Conservation (phyloP, 1,139 yeast species). For the Taphrina confusa region DNA sequence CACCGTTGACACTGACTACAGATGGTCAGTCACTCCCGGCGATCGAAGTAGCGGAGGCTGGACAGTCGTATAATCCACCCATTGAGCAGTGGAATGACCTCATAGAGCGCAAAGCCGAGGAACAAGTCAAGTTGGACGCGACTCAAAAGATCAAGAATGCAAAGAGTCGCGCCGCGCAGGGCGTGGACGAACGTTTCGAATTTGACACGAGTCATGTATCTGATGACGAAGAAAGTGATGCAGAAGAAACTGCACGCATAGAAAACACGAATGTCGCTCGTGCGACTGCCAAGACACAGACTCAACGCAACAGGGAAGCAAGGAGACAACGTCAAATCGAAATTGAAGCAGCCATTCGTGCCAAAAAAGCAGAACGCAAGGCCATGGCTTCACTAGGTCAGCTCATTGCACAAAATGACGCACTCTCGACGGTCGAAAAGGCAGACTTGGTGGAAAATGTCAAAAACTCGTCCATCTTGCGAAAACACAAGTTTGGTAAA, state of each 20-base stretch:
- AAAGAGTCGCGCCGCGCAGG: conserved; percentile 52
- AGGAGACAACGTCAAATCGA: conserved; percentile 25
- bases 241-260: conserved; percentile 45
- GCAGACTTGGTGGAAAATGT: conserved; percentile 4
- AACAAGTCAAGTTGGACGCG: conserved; percentile 64
- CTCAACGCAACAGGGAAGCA: conserved; percentile 65
- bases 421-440: conserved; percentile 16
- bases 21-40: conserved; percentile 44
- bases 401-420: neutral
- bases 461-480: conserved; percentile 17
- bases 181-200: conserved; percentile 49
- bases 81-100: conserved; percentile 78
- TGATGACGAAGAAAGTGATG: conserved; percentile 52
- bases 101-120: conserved; percentile 68
- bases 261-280: conserved; percentile 42
- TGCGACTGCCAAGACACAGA: conserved; percentile 57
- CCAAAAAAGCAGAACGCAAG: conserved; percentile 25
- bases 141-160: conserved; percentile 50
- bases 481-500: conserved; percentile 52
- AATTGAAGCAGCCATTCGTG: conserved; percentile 19
- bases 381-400: conserved; percentile 30
- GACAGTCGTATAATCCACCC: conserved; percentile 91
- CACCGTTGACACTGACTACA: conserved; percentile 54
- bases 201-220: conserved; percentile 52
- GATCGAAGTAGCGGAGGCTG: conserved; percentile 68